These are phyloP conservation scores for Sugiyamaella neomexicana DNA, from an alignment of 1,139 yeast species.

Conservation along the genomic window DNA sequence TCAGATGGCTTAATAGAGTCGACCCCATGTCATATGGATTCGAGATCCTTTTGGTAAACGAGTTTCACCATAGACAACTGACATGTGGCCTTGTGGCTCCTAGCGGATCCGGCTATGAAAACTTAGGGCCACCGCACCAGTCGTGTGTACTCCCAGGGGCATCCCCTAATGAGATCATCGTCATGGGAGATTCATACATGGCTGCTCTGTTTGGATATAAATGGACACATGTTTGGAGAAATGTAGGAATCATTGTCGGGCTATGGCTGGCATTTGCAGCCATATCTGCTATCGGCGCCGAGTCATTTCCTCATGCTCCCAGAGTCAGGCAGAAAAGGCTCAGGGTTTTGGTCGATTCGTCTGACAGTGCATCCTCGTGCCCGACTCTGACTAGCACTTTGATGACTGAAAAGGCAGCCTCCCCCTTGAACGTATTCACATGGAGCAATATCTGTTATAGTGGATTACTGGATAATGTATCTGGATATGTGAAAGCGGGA, in stretches of 20 bases:
- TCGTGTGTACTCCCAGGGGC: constrained; percentile 54
- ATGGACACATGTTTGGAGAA: constrained; percentile 63
- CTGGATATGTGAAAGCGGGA: constrained; percentile 68
- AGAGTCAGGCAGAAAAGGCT: background rate
- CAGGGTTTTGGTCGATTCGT: background rate
- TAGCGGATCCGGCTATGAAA: constrained; percentile 52
- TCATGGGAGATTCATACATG: constrained; percentile 53
- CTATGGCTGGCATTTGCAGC: constrained; percentile 53
- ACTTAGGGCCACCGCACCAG: constrained; percentile 44
- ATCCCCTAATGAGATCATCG: constrained; percentile 46
- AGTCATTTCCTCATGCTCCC: constrained; percentile 39
- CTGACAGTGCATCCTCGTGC: background rate
- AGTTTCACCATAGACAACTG: constrained; percentile 53
- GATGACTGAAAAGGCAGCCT: constrained; percentile 29
- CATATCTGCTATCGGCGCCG: constrained; percentile 51
- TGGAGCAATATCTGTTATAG: constrained; percentile 24
- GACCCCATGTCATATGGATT: constrained; percentile 60
- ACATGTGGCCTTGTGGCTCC: constrained; percentile 51
- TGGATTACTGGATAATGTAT: constrained; percentile 49
- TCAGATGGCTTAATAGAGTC: constrained; percentile 59
- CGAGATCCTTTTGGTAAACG: constrained; percentile 58
- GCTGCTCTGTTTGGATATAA: constrained; percentile 43
- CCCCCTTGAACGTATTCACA: constrained; percentile 31
- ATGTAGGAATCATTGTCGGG: constrained; percentile 60
- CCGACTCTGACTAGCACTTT: background rate